Conservation (phyloP, 2,329 filamentous ascomycete species). For the Emmonsiellopsis sp. region DNA sequence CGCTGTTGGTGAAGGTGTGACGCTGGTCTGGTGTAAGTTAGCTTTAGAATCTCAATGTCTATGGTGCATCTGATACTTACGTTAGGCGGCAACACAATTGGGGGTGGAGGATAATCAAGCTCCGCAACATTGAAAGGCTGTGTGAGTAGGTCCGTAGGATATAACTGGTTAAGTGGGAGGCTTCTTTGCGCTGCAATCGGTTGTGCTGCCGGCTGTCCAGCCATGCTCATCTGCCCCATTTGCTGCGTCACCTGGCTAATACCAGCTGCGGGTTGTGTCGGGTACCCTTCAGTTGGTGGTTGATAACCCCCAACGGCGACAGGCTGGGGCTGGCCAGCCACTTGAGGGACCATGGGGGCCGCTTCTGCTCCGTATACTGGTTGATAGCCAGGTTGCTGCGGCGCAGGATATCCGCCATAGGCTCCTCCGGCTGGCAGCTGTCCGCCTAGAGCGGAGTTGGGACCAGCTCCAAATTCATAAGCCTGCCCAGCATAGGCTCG, state of each 20-base stretch:
- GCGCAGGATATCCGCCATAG: slow-evolving; percentile 53
- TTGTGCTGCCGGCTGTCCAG: slow-evolving; percentile 46
- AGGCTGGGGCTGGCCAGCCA: slow-evolving; percentile 15
- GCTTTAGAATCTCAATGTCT: slow-evolving; percentile 15
- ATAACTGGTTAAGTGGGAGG: slow-evolving; percentile 69
- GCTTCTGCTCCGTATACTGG: slow-evolving; percentile 38
- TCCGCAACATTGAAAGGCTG: slow-evolving; percentile 93
- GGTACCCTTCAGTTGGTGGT: slow-evolving; percentile 59
- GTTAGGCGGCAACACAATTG: slow-evolving; percentile 83
- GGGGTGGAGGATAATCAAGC: slow-evolving; percentile 81
- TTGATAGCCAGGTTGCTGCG: slow-evolving; percentile 39
- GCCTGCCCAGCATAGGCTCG: slow-evolving; percentile 88
- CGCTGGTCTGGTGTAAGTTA: slow-evolving; percentile 59
- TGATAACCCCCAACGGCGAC: slow-evolving; percentile 53
- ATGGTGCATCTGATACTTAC: slow-evolving; percentile 47
- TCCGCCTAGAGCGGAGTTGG: slow-evolving; percentile 58
- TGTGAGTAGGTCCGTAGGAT: slow-evolving; percentile 81
- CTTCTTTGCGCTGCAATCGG: slow-evolving; percentile 37
- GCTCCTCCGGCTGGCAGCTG: slow-evolving; percentile 45
- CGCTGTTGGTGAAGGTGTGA: slow-evolving; percentile 80
- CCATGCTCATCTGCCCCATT: slow-evolving; percentile 70
- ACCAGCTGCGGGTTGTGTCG: slow-evolving; percentile 45
- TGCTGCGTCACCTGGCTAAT: slow-evolving; percentile 69
- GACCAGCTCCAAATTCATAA: slow-evolving; percentile 83
- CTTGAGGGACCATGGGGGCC: slow-evolving; percentile 22